Base-by-base conservation (phyloP, 495 filamentous ascomycete species). In the Immersiella caudata region DNA sequence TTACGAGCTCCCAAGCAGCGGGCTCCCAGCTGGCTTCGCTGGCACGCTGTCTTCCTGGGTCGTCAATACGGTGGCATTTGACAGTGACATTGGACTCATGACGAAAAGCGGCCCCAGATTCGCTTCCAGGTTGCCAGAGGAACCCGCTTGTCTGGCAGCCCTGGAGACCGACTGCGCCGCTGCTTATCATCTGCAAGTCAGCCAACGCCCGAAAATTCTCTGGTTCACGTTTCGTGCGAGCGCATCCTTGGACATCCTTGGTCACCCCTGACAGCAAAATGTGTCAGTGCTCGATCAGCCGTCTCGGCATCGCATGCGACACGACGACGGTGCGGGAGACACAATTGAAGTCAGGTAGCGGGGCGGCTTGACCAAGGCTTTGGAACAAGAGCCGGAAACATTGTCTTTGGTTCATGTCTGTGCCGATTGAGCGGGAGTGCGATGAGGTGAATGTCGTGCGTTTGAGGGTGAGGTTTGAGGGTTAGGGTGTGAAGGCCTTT, bases 281-380 rank as follows among this genome's bases (percentile, higher is more conserved):
- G 56, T 27, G 56, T 59, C 56, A 59, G 56, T 59, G 56, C 56
- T 59, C 56, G 26, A 20, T 33, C 6, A 26, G 8, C 56, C 56
- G 56, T 59, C 56, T 59, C 56, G 56, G 56, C 16, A 27, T 35
- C 21, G 56, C 16, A 27, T 35, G 56, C 27, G 56, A 59, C 56
- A 59, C 27, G n/a, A 14, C 40, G 40, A 46, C 40, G 40, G 11
- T 12, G 40, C 40, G 11, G 8, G n/a, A n/a, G n/a, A n/a, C n/a
- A 26, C 52, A n/a, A 22, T 7, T 36, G 33, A 55, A 26, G 20
- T 55, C 20, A 55, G 52, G 26, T 59, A 33, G 26, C 56, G 26
- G 26, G 24, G 26, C 56, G 56, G 56, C 33, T 59, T 25, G 56
- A 59, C 56, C 56, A 33, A 3, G 26, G 1, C 27, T 16, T 27